Base-by-base conservation (phyloP, 129 eudicot species). In the Glebionis coronaria region DNA sequence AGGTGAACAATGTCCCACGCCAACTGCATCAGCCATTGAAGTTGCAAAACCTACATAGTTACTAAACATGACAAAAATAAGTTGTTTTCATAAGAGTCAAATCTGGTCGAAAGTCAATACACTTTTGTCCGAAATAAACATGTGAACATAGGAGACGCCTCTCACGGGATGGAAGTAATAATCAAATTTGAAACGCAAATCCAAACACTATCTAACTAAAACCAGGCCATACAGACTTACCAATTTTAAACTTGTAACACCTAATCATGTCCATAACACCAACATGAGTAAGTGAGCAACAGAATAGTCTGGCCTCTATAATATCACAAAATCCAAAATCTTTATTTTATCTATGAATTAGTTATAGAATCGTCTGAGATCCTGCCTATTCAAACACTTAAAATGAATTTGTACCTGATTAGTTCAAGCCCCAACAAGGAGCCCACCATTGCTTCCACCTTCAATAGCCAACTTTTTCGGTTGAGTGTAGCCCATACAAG, bases 191-290 rank as follows among this genome's bases (percentile, higher is more conserved):
- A 16, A 50, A 29, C 0, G 29, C 60, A 51, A 27, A 67, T 50
- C 31, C 46, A 21, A 23, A 46, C 7, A 3, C 25, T 23, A 1
- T 23, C 1, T 2, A 23, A 23, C 25, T 23, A 23, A 23, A 23
- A 23, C 25, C 25, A 23, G 25, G 25, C 1, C 2, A 23, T 23
- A 23, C 25, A 23, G 25, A 14, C 86, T 80, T 78, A 86, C 99
- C 99, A 18, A 94, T 87, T 38, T 95, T 94, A 52, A 94, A 94
- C 82, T 89, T 89, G 82, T 94, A 97, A 74, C 87, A 94, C 77
- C 99, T 85, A 52, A 94, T 93, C 97, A 94, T 89, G 82, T 94
- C 99, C 99, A 94, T 94, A 51, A 94, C 99, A 82, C 99, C 99
- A 87, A 89, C 99, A 81, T 94, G 99, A 40, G 99, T 95, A 75